A percentile compares a stretch with the other conserved stretches of the same genome.
phyloP scores from a whole-genome alignment of 129 eudicot species.

The Solidago caesia region DNA sequence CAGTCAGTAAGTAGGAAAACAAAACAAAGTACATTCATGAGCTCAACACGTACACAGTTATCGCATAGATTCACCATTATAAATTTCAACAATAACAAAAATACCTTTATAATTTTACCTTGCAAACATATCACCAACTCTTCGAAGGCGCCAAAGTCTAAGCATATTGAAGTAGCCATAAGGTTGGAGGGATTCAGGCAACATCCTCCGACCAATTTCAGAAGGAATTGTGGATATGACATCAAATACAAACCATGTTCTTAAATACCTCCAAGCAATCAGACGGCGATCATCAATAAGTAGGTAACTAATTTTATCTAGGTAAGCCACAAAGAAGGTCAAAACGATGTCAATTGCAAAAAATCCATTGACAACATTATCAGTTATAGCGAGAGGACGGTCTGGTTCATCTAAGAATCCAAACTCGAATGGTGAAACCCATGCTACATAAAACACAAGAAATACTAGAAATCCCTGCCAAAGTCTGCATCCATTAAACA shows the following conservation, averaged over 20 bases:
- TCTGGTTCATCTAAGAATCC: slow-evolving; percentile 41
- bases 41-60: not conserved
- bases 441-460: slow-evolving; percentile 53
- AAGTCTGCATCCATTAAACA: slow-evolving; percentile 25
- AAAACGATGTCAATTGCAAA: slow-evolving; percentile 44
- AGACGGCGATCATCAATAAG: slow-evolving; percentile 41
- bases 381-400: slow-evolving; percentile 33
- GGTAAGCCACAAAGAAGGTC: slow-evolving; percentile 54
- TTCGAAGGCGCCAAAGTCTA: slow-evolving; percentile 79
- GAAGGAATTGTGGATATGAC: slow-evolving; percentile 67
- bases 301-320: slow-evolving; percentile 38
- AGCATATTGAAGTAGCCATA: slow-evolving; percentile 72
- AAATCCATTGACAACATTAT: slow-evolving; percentile 44
- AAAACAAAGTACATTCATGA: not conserved
- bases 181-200: slow-evolving; percentile 43
- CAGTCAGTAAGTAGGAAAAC: no score
- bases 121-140: slow-evolving; percentile 68
- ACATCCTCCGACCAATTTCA: slow-evolving; percentile 48
- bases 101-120: slow-evolving; percentile 34
- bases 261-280: slow-evolving; percentile 62
- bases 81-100: not conserved
- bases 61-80: not conserved
- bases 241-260: slow-evolving; percentile 57
- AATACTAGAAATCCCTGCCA: slow-evolving; percentile 52
- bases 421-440: slow-evolving; percentile 60